Percentiles rank a stretch among this genome's conserved stretches.
Conservation (phyloP, 768 basidiomycete species). For the Paxillus involutus region DNA sequence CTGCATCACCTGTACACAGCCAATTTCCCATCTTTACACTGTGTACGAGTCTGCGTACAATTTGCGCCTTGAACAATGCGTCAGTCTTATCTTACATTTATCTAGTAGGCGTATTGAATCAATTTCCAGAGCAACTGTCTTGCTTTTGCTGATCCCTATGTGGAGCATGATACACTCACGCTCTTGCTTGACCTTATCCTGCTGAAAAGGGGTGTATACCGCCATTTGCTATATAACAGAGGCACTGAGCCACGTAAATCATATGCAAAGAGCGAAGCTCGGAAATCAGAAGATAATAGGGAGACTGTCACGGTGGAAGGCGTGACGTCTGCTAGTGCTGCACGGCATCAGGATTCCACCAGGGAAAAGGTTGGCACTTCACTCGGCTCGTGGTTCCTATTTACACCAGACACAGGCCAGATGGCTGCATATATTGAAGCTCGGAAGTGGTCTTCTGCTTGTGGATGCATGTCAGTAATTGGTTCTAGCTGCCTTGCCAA, state of each 20-base stretch:
- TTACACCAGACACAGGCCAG: conserved; percentile 41
- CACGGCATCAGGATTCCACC: conserved; percentile 3
- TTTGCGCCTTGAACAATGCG: conserved; percentile 81
- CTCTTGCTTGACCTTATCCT: conserved; percentile 79
- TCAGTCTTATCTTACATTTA: conserved; percentile 36
- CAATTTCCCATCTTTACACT: conserved; percentile 73
- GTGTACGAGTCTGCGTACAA: conserved; percentile 79
- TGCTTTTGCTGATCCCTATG: conserved; percentile 81
- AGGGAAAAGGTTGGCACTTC: conserved; percentile 27
- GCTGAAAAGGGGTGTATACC: conserved; percentile 78
- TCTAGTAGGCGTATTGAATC: conserved; percentile 5
- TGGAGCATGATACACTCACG: conserved; percentile 77
- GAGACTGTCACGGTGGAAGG: not conserved
- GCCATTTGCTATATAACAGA: conserved; percentile 80
- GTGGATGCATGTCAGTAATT: conserved; percentile 69
- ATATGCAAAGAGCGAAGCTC: conserved; percentile 14
- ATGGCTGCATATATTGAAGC: conserved; percentile 56
- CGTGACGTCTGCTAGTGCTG: not conserved
- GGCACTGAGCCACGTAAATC: conserved; percentile 61
- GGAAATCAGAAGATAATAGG: not conserved
- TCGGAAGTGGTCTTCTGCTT: conserved; percentile 58
- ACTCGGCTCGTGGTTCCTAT: not conserved
- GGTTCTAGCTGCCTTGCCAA: not conserved
- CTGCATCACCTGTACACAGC: conserved; percentile 72
- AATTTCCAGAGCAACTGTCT: conserved; percentile 53